phyloP scores from a whole-genome alignment of 805 yeast species.

The Candida piceae region DNA sequence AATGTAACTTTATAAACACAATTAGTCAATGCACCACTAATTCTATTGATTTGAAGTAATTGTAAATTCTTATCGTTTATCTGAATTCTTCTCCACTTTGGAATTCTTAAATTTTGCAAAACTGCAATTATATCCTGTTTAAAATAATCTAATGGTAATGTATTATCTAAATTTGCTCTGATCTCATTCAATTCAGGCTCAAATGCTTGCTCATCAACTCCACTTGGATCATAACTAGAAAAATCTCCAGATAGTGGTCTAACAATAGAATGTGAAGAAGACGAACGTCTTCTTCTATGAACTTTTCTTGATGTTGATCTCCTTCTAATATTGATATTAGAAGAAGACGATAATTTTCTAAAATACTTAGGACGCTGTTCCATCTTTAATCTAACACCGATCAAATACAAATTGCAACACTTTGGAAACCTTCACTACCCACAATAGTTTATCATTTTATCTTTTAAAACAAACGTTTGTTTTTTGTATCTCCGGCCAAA shows the following conservation, averaged over 20 bases:
- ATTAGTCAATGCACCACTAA: slow-evolving; percentile 92
- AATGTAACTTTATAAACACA: slow-evolving; percentile 66
- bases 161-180: slow-evolving; percentile 61
- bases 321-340: slow-evolving; percentile 8
- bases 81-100: slow-evolving; percentile 69
- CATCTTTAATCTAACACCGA: too few species aligned
- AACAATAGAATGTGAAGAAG: slow-evolving; percentile 19
- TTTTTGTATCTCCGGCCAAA: too few species aligned
- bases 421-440: too few species aligned
- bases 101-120: slow-evolving; percentile 56
- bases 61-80: slow-evolving; percentile 32
- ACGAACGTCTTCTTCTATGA: slow-evolving; percentile 18
- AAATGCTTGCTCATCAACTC: slow-evolving; percentile 4
- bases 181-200: slow-evolving; percentile 28
- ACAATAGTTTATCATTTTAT: too few species aligned
- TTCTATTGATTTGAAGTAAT: slow-evolving; percentile 53
- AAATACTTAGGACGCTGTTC: slow-evolving; percentile 18
- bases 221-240: slow-evolving; percentile 4
- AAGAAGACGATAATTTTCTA: slow-evolving; percentile 19
- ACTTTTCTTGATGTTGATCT: slow-evolving; percentile 21
- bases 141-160: slow-evolving; percentile 79
- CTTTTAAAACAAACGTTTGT: too few species aligned
- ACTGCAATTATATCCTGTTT: slow-evolving; percentile 72
- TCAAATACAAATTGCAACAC: too few species aligned
- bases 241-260: slow-evolving; percentile 17